Base-by-base conservation (phyloP, 2,329 filamentous ascomycete species). In the Tolypocladium pustulatum region DNA sequence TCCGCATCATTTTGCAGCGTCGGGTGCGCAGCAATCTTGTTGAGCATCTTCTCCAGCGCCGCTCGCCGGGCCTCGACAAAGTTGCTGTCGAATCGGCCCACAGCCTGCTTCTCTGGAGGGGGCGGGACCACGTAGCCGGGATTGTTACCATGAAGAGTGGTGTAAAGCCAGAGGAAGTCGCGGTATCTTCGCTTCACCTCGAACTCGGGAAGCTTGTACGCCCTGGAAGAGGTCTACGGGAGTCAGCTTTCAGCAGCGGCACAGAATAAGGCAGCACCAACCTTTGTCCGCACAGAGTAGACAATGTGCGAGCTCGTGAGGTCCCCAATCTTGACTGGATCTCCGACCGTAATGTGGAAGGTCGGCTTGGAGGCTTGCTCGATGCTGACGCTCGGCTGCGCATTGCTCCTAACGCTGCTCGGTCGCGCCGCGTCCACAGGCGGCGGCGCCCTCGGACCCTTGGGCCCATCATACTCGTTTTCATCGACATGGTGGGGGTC, bases 101-200 rank as follows among this genome's bases (percentile, higher is more conserved):
- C 90, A 9, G 93, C 92, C 76, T 99, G 94, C 78, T 99, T 99
- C 76, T 99, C 94, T 0, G 94, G 94, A 0, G 94, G 94, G 9
- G 94, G 93, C 0, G 94, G 94, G 15, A 99, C 90, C 36, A 99
- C 91, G 41, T 97, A 87, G 59, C 94, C 94, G 0, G 94, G 94
- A 67, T 94, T 97, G 72, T 96, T 99, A 61, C 86, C 88, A 71
- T 97, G 94, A 61, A 99, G 80, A 36, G 92, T 91, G 65, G 88
- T 97, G 73, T 99, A 99, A 34, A 99, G 85, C 94, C 94, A 99
- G 57, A 99, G 78, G 72, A 99, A 99, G 75, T 99, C 94, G 60
- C 92, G 87, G 73, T 97, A 99, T 69, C 94, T 85, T 66, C 94
- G 84, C 68, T 91, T 96, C 65, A 99, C 94, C 59, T 91, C 87